A percentile compares a stretch with the other conserved stretches of the same genome.
phyloP scores from a whole-genome alignment of 768 basidiomycete species.

The Mycena epipterygia region DNA sequence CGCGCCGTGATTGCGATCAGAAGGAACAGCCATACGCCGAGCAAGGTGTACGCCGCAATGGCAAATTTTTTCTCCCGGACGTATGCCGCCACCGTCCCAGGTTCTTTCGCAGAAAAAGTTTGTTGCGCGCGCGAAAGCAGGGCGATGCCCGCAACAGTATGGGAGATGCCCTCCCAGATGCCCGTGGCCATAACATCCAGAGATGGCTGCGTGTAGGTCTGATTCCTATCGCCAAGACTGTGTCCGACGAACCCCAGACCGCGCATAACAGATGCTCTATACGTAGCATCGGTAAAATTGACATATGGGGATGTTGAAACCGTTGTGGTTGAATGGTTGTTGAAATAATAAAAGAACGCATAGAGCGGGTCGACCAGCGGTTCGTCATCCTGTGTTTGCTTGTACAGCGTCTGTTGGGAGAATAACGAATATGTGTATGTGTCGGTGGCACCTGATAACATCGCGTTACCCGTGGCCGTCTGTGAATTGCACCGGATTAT shows the following conservation, averaged over 20 bases:
- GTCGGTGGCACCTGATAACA: conserved; percentile 18
- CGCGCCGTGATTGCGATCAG: conserved; percentile 18
- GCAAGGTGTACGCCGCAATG: conserved; percentile 10
- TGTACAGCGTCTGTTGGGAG: conserved; percentile 10
- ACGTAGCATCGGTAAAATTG: not conserved
- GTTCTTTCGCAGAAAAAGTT: conserved; percentile 11
- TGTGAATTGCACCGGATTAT: conserved; percentile 30
- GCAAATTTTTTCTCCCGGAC: conserved; percentile 12
- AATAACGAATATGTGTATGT: conserved; percentile 34
- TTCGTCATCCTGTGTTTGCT: conserved; percentile 29
- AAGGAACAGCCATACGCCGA: conserved; percentile 26
- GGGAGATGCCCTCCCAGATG: conserved; percentile 29
- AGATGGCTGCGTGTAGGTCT: conserved; percentile 17
- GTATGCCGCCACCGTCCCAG: conserved; percentile 17
- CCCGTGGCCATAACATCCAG: conserved; percentile 11
- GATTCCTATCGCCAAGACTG: not conserved
- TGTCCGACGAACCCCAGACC: conserved; percentile 5
- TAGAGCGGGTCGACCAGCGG: conserved; percentile 35
- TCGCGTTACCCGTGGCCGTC: conserved; percentile 29
- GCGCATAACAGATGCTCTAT: not conserved
- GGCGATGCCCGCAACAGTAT: conserved; percentile 22
- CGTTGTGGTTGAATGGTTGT: too few relatives aligned
- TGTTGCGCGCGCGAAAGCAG: conserved; percentile 24
- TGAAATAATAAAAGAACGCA: conserved; percentile 26
- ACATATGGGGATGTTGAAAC: not conserved